Conservation (phyloP, 257 asterid genomes). For the Solanum ossicruentum region DNA sequence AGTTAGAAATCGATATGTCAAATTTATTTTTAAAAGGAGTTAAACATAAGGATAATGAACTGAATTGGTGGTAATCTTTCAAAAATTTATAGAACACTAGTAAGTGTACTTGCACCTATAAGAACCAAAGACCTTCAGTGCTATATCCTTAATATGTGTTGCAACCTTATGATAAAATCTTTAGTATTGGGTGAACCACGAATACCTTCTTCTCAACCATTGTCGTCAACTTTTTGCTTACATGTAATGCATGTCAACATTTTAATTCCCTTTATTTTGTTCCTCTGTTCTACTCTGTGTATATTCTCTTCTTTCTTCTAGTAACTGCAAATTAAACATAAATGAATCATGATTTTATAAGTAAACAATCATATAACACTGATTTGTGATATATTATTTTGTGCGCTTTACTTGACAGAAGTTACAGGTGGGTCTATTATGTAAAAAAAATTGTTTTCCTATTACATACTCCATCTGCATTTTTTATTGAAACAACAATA, state of each 20-base stretch:
- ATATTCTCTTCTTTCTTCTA: neutral
- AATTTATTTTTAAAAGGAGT: neutral
- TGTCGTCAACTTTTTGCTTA: conserved; percentile 53
- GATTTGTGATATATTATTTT: neutral
- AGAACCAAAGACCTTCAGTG: conserved; percentile 64
- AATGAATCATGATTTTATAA: neutral
- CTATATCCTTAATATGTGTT: conserved; percentile 84
- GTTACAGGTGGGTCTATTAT: too few relatives aligned
- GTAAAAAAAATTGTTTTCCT: too few relatives aligned
- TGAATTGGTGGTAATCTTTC: neutral
- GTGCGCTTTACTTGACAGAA: neutral
- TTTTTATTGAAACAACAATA: too few relatives aligned
- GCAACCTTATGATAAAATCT: conserved; percentile 97
- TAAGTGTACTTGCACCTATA: conserved; percentile 40
- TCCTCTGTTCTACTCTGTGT: neutral
- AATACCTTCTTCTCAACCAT: conserved; percentile 38
- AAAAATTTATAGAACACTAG: neutral
- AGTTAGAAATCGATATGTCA: neutral
- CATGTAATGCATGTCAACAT: conserved; percentile 97
- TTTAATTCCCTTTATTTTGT: neutral
- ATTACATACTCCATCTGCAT: too few relatives aligned
- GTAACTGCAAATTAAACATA: neutral
- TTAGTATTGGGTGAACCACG: conserved; percentile 73
- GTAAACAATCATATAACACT: neutral
- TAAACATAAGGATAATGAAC: neutral